Percentiles rank a stretch among this genome's conserved stretches.
phyloP scores from a whole-genome alignment of 768 basidiomycete genomes.

The Nidularia pulvinata region DNA sequence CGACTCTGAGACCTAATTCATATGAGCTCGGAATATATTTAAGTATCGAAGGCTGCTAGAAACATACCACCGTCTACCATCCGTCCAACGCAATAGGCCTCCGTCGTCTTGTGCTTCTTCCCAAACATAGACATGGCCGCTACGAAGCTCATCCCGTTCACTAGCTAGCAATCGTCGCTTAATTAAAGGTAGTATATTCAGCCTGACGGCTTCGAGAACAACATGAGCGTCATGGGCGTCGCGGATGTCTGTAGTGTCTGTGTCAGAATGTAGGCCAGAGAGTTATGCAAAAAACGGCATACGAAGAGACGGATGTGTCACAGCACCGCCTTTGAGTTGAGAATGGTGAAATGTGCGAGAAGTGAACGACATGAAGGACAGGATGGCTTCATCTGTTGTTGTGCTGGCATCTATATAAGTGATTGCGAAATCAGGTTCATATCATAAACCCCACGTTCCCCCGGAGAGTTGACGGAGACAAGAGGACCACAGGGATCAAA shows the following conservation, averaged over 20 bases:
- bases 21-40: conserved; percentile 1
- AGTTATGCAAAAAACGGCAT: conserved; percentile 8
- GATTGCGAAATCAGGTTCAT: conserved; percentile 16
- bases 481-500: conserved; percentile 3
- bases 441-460: conserved; percentile 13
- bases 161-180: conserved; percentile 66
- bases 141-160: conserved; percentile 67
- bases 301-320: conserved; percentile 53
- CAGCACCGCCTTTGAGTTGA: conserved; percentile 20
- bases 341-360: conserved; percentile 10
- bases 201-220: conserved; percentile 75
- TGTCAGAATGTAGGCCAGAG: background rate
- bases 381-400: background rate
- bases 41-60: background rate
- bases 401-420: conserved; percentile 14
- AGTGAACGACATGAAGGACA: conserved; percentile 16
- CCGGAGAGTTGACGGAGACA: conserved; percentile 42
- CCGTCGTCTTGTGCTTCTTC: conserved; percentile 82
- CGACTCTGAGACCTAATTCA: conserved; percentile 74
- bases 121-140: conserved; percentile 86
- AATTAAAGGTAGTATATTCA: conserved; percentile 68
- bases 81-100: conserved; percentile 74
- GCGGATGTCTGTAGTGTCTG: conserved; percentile 54
- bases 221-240: conserved; percentile 81
- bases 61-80: conserved; percentile 71